phyloP scores from a whole-genome alignment of 2,329 filamentous ascomycete genomes.

The Endoconidiophora laricicola region DNA sequence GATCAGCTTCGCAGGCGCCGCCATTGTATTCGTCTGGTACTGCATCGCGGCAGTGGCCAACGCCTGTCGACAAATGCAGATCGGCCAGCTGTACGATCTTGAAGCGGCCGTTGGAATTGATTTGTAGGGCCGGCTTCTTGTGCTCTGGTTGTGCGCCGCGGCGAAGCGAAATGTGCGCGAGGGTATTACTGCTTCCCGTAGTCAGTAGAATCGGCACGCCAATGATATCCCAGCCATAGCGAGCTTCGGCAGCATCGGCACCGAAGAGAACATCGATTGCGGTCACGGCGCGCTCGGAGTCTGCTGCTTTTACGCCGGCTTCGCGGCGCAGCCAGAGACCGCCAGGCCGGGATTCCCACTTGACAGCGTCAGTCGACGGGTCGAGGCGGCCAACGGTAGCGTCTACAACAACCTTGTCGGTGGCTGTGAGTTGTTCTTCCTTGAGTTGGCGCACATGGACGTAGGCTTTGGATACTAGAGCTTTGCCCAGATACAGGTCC shows the following conservation, averaged over 20 bases:
- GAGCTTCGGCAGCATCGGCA: constrained; percentile 77
- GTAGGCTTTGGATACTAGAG: constrained; percentile 62
- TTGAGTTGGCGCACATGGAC: constrained; percentile 69
- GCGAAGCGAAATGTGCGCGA: constrained; percentile 62
- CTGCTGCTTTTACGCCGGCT: constrained; percentile 53
- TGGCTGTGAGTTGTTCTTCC: constrained; percentile 60
- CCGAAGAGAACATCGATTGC: constrained; percentile 78
- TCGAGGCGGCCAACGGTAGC: constrained; percentile 57
- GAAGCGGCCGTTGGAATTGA: constrained; percentile 80
- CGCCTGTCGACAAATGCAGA: constrained; percentile 78
- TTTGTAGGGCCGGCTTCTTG: constrained; percentile 56
- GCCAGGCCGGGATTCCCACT: constrained; percentile 61
- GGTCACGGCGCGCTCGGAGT: constrained; percentile 59
- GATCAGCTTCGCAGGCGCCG: constrained; percentile 77
- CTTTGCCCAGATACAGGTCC: constrained; percentile 63
- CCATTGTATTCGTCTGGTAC: constrained; percentile 56
- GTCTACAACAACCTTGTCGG: constrained; percentile 68
- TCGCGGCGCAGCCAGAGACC: constrained; percentile 74
- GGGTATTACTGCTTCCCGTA: constrained; percentile 40
- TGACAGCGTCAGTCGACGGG: constrained; percentile 33
- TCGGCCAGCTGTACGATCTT: constrained; percentile 97
- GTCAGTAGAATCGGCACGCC: constrained; percentile 59
- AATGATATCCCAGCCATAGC: constrained; percentile 67
- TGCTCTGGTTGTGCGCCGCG: constrained; percentile 33
- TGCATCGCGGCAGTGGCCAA: constrained; percentile 74